Evolutionary conservation across 2,329 filamentous ascomycete species (phyloP).

Genomic region (Diaporthe citrichinensis): DNA sequence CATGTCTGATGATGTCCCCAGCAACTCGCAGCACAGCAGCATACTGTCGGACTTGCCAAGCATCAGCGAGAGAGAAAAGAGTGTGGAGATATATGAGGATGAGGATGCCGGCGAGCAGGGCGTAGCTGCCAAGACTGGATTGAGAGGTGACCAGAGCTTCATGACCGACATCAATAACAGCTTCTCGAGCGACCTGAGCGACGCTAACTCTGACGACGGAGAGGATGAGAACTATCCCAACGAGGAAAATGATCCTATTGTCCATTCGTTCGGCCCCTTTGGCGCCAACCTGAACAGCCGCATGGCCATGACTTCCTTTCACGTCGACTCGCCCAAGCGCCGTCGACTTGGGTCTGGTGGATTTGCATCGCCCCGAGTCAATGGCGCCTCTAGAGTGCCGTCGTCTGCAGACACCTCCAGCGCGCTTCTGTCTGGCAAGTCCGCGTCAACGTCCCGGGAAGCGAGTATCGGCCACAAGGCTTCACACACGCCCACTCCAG

Average conservation of each 20-base stretch:
- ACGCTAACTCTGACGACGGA: conserved; percentile 57
- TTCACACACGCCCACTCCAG: conserved; percentile 39
- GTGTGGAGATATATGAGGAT: conserved; percentile 81
- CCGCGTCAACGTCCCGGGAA: conserved; percentile 43
- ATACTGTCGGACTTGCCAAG: conserved; percentile 57
- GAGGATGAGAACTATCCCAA: conserved; percentile 81
- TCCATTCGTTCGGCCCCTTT: conserved; percentile 93
- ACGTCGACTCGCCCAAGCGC: conserved; percentile 73
- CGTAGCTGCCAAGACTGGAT: conserved; percentile 44
- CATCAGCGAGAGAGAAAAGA: conserved; percentile 49
- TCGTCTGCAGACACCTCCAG: conserved; percentile 46
- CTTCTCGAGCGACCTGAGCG: conserved; percentile 71
- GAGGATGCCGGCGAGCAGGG: conserved; percentile 66
- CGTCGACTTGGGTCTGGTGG: conserved; percentile 41
- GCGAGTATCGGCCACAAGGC: conserved; percentile 21
- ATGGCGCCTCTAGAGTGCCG: conserved; percentile 40
- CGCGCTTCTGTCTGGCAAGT: conserved; percentile 49
- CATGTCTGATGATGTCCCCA: conserved; percentile 55
- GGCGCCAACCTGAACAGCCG: conserved; percentile 87
- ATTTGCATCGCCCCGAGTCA: conserved; percentile 22
- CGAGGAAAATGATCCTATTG: conserved; percentile 94
- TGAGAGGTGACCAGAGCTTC: conserved; percentile 55
- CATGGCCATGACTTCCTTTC: conserved; percentile 78
- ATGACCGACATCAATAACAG: conserved; percentile 65
- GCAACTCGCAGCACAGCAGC: conserved; percentile 43